Conservation (phyloP, 495 filamentous ascomycete genomes). For the Hypoxylon subgilvum region DNA sequence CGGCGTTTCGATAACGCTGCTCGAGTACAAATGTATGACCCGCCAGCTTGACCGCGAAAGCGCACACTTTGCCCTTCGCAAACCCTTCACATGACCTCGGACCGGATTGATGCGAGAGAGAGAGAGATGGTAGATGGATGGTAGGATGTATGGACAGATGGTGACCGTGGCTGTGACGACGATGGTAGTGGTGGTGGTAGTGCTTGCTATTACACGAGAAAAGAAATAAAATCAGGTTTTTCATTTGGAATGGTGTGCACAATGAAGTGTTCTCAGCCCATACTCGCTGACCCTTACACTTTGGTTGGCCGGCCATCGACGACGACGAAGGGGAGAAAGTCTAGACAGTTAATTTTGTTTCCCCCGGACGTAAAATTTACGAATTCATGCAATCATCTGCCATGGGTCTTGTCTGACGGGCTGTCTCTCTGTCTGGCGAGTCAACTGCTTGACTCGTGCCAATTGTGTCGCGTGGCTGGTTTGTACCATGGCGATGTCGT, state of each 20-base stretch:
- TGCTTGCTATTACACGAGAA: slow-evolving; percentile 44
- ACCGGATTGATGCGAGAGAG: slow-evolving; percentile 25
- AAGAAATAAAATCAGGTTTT: slow-evolving; percentile 48
- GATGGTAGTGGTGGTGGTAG: slow-evolving; percentile 20
- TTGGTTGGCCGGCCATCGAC: slow-evolving; percentile 18
- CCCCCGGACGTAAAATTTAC: slow-evolving; percentile 38
- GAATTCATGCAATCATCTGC: slow-evolving; percentile 41
- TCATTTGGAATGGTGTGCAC: slow-evolving; percentile 43
- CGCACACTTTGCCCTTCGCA: slow-evolving; percentile 16
- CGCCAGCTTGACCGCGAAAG: slow-evolving; percentile 21
- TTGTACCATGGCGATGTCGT: no score
- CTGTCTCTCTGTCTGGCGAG: no score
- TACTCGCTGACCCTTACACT: no score
- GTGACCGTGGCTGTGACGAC: slow-evolving; percentile 14
- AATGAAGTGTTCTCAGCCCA: slow-evolving; percentile 26
- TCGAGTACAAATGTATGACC: slow-evolving; percentile 35
- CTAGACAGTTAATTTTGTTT: slow-evolving; percentile 48
- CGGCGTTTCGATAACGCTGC: slow-evolving; percentile 29
- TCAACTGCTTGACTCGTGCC: no score
- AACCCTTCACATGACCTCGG: slow-evolving; percentile 24
- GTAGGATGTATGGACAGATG: no score
- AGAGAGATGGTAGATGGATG: slow-evolving; percentile 2
- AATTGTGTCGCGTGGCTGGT: no score
- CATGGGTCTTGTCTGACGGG: slow-evolving; percentile 10
- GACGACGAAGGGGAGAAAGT: slow-evolving; percentile 38